phyloP scores from a whole-genome alignment of 2,329 filamentous ascomycete genomes.

The Paecilomyces variotii region DNA sequence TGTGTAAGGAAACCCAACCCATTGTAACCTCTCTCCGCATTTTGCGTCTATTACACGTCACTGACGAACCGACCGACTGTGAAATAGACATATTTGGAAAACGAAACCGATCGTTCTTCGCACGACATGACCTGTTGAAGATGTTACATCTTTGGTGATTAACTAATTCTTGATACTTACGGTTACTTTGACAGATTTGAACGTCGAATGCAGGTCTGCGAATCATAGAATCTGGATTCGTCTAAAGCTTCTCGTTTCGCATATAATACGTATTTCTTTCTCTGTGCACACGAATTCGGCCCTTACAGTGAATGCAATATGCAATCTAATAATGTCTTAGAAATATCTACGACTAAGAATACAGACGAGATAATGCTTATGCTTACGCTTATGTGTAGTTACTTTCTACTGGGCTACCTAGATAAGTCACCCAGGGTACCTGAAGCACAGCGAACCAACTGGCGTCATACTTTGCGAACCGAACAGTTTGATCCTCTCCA shows the following conservation, averaged over 20 bases:
- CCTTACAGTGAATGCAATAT: not conserved
- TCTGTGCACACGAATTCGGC: not conserved
- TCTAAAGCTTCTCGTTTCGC: too few species aligned
- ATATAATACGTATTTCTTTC: too few species aligned
- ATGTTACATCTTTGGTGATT: slow-evolving; percentile 27
- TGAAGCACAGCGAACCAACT: not conserved
- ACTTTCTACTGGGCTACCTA: too few species aligned
- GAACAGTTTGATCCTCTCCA: not conserved
- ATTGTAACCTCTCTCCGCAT: not conserved
- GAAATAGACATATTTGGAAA: slow-evolving; percentile 67
- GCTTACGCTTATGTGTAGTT: too few species aligned
- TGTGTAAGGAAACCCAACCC: slow-evolving; percentile 56
- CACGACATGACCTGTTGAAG: slow-evolving; percentile 63
- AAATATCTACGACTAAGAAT: too few species aligned
- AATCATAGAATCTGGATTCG: too few species aligned
- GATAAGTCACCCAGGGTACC: not conserved
- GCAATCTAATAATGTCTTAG: too few species aligned
- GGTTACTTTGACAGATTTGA: not conserved
- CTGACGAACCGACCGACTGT: not conserved
- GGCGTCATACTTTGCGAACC: not conserved
- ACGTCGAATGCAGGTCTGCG: too few species aligned
- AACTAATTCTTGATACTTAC: not conserved
- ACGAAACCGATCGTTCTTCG: slow-evolving; percentile 64
- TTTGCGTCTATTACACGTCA: slow-evolving; percentile 3
- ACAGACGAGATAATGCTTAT: too few species aligned